phyloP scores from a whole-genome alignment of 2,329 filamentous ascomycete genomes.

The Penicillium frequentans region DNA sequence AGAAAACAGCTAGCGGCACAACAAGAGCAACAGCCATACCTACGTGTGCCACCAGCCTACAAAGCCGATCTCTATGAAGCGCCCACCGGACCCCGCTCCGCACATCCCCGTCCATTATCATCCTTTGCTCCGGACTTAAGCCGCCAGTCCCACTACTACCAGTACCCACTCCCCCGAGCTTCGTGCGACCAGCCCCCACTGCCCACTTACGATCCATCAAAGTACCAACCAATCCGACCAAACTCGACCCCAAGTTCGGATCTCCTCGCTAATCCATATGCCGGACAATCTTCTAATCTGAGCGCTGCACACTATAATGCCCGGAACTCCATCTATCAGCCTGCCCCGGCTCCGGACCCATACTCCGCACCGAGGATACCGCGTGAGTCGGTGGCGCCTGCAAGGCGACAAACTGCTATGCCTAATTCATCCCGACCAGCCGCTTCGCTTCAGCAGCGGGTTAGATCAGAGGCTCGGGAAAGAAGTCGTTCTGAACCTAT shows the following conservation, averaged over 20 bases:
- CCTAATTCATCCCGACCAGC: constrained; percentile 5
- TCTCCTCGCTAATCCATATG: constrained; percentile 2
- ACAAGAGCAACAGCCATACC: constrained; percentile 1
- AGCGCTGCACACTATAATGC: constrained; percentile 20
- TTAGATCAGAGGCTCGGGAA: constrained; percentile 14
- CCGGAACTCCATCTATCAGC: constrained; percentile 16
- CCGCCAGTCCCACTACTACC: neutral
- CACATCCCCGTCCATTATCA: constrained; percentile 23
- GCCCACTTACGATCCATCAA: constrained; percentile 37
- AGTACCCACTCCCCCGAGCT: constrained; percentile 12
- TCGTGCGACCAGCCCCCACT: constrained; percentile 30
- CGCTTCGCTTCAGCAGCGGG: constrained; percentile 1
- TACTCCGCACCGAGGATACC: constrained; percentile 1
- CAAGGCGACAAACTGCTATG: constrained; percentile 11
- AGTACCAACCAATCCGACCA: constrained; percentile 25
- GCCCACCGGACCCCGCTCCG: constrained; percentile 14
- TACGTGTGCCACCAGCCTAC: constrained; percentile 19
- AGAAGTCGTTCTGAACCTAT: constrained; percentile 23
- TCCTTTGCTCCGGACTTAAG: constrained; percentile 24
- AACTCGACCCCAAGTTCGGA: constrained; percentile 11
- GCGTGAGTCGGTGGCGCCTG: constrained; percentile 5
- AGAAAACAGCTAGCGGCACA: constrained; percentile 16
- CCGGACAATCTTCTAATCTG: constrained; percentile 19
- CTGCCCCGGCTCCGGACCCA: constrained; percentile 5
- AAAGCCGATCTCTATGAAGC: constrained; percentile 10